These are phyloP conservation scores for Spathaspora passalidarum DNA, from an alignment of 805 yeast species.

Conservation along the genomic window DNA sequence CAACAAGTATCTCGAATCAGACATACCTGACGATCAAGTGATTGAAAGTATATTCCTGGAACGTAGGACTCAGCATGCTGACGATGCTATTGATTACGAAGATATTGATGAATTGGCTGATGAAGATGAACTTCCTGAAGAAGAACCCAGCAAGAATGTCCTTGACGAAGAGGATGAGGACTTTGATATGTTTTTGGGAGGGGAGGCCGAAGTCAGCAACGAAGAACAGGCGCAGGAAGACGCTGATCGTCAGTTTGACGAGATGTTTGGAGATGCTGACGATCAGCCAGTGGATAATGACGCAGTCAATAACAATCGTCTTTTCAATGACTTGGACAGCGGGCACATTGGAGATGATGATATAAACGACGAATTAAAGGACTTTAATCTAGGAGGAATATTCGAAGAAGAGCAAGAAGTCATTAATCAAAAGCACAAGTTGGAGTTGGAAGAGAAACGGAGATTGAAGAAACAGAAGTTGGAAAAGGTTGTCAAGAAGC, in stretches of 20 bases:
- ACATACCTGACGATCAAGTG: constrained; percentile 35
- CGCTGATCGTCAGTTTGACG: constrained; percentile 16
- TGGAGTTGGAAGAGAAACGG: constrained; percentile 19
- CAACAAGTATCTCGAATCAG: constrained; percentile 18
- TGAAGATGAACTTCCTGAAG: constrained; percentile 55
- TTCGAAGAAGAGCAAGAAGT: constrained; percentile 22
- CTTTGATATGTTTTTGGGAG: constrained; percentile 20
- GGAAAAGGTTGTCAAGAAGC: constrained; percentile 20
- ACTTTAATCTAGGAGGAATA: constrained; percentile 17
- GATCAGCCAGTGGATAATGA: constrained; percentile 17
- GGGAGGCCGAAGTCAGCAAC: constrained; percentile 36
- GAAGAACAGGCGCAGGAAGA: constrained; percentile 28
- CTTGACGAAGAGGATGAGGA: constrained; percentile 9
- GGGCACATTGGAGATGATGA: constrained; percentile 5
- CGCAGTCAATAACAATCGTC: constrained; percentile 17
- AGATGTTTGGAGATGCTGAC: constrained; percentile 14
- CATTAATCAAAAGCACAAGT: constrained; percentile 14
- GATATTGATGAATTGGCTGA: constrained; percentile 95
- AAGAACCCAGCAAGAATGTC: constrained; percentile 3
- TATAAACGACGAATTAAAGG: constrained; percentile 22
- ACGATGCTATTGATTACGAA: constrained; percentile 89
- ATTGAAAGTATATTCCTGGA: constrained; percentile 38
- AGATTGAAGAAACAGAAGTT: constrained; percentile 27
- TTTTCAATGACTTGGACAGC: constrained; percentile 15
- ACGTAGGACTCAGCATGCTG: constrained; percentile 64